Conservation (phyloP, 139 green algal species). For the Chlamydomonas sphaeroides region DNA sequence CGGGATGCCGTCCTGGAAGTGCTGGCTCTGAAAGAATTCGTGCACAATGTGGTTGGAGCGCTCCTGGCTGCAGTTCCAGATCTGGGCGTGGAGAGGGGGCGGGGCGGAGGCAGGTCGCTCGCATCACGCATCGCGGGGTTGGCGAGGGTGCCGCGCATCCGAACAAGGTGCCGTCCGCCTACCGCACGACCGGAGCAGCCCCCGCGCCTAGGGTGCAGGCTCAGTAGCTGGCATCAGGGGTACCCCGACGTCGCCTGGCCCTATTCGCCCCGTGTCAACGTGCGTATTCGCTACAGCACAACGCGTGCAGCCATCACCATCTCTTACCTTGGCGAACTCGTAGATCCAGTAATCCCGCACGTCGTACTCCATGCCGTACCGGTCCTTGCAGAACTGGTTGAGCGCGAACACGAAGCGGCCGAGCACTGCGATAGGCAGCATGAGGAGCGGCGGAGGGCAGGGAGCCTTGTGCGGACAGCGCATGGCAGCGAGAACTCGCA, state of each 20-base stretch:
- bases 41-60: slow-evolving; percentile 90
- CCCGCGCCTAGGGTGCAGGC: too few relatives aligned
- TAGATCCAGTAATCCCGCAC: slow-evolving; percentile 90
- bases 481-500: neutral
- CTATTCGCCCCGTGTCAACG: too few relatives aligned
- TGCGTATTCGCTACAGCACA: too few relatives aligned
- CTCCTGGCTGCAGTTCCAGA: slow-evolving; percentile 90
- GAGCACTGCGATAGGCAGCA: slow-evolving; percentile 73
- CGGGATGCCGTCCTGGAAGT: slow-evolving; percentile 91
- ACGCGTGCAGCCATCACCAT: too few relatives aligned
- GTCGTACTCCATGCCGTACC: slow-evolving; percentile 77
- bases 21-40: slow-evolving; percentile 91
- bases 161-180: too few relatives aligned
- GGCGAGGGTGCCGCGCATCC: too few relatives aligned
- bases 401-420: slow-evolving; percentile 78
- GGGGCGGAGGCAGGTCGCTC: neutral
- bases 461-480: neutral
- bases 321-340: slow-evolving; percentile 93
- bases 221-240: too few relatives aligned
- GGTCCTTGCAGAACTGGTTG: slow-evolving; percentile 85
- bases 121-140: too few relatives aligned
- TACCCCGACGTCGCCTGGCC: too few relatives aligned
- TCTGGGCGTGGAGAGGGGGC: slow-evolving; percentile 61
- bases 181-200: too few relatives aligned
- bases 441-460: neutral